A percentile compares a stretch with the other conserved stretches of the same genome.
phyloP scores from a whole-genome alignment of 805 yeast genomes.

The Lipomyces yamadae region DNA sequence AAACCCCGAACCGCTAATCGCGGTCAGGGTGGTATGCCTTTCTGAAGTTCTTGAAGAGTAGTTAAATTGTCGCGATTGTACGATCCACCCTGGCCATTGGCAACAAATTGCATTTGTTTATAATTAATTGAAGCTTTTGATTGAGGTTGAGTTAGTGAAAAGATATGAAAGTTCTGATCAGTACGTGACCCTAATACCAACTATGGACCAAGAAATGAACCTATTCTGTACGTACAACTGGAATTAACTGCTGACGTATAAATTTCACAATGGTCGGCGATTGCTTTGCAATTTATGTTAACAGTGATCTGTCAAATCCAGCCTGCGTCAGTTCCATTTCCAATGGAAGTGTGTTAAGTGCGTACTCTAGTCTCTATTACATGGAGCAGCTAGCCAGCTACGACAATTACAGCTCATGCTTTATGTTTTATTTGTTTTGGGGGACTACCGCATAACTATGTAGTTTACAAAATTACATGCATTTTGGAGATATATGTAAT shows the following conservation, averaged over 20 bases:
- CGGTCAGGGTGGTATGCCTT: conserved; percentile 10
- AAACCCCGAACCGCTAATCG: conserved; percentile 77
- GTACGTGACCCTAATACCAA: background rate
- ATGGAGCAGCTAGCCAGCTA: too few relatives aligned
- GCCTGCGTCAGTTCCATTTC: too few relatives aligned
- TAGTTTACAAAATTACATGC: too few relatives aligned
- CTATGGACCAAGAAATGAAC: background rate
- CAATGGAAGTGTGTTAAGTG: too few relatives aligned
- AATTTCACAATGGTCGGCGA: too few relatives aligned
- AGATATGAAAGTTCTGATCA: background rate
- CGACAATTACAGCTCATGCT: too few relatives aligned
- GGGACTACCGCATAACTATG: too few relatives aligned
- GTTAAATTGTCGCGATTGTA: background rate
- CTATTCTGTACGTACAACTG: background rate
- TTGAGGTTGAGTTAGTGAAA: background rate
- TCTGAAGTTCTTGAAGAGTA: background rate
- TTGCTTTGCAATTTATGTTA: too few relatives aligned
- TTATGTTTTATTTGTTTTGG: too few relatives aligned
- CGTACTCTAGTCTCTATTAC: too few relatives aligned
- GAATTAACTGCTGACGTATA: background rate
- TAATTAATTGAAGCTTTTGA: background rate
- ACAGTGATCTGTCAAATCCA: too few relatives aligned
- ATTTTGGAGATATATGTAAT: too few relatives aligned
- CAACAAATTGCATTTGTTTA: background rate
- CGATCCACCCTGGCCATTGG: background rate